Percentiles rank a stretch among this genome's conserved stretches.
Evolutionary conservation across 2,329 filamentous ascomycete species (phyloP).

Genomic region (Mycosphaerella sp.): DNA sequence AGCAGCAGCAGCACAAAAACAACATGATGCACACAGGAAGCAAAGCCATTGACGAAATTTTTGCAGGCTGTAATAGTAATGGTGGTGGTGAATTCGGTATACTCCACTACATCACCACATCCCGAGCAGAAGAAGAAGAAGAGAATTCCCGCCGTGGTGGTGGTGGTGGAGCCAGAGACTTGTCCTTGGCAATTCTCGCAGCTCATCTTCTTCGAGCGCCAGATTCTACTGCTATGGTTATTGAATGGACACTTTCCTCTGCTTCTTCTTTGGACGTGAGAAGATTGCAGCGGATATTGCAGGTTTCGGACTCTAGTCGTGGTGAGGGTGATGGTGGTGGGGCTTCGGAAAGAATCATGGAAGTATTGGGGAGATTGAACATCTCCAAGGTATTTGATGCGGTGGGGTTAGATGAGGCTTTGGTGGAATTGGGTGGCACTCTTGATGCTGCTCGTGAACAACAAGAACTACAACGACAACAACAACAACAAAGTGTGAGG

Average conservation of each 20-base stretch:
- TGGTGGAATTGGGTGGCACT: conserved; percentile 40
- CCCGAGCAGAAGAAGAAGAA: no score
- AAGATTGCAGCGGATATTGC: conserved; percentile 29
- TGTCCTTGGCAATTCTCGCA: conserved; percentile 35
- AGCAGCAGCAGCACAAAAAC: no score
- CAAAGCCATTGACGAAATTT: conserved; percentile 32
- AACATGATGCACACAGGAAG: conserved; percentile 2
- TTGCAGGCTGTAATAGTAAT: conserved; percentile 22
- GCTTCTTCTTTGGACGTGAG: conserved; percentile 26
- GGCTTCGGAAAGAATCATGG: not conserved
- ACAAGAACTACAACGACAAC: not conserved
- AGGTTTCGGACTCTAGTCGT: conserved; percentile 2
- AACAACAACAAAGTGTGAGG: not conserved
- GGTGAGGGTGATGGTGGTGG: not conserved
- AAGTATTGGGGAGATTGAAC: conserved; percentile 40
- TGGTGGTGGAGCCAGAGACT: conserved; percentile 16
- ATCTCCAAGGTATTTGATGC: conserved; percentile 49
- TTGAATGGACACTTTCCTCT: conserved; percentile 44
- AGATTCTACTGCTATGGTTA: conserved; percentile 35
- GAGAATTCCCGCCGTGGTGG: no score
- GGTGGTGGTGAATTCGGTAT: conserved; percentile 14
- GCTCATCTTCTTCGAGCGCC: conserved; percentile 34
- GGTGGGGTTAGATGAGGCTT: conserved; percentile 42
- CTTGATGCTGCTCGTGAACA: conserved; percentile 13
- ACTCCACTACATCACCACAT: conserved; percentile 33